Base-by-base conservation (phyloP, 768 basidiomycete genomes). In the Sporobolomyces roseus region DNA sequence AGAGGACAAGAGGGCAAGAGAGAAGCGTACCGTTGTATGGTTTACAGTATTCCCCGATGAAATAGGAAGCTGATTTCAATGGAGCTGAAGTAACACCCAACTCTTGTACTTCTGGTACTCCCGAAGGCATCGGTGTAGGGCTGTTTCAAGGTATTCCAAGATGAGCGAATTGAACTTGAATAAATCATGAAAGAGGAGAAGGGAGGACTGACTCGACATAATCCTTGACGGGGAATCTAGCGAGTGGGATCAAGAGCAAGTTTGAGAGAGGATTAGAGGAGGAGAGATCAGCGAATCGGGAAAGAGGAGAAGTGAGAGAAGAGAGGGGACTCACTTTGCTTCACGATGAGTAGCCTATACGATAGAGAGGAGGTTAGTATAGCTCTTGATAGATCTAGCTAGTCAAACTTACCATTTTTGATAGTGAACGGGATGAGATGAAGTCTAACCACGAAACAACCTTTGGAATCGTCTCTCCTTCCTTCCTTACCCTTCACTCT, bases 31-130 rank as follows among this genome's bases (percentile, higher is more conserved):
- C 94, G 81, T 94, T 98, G 81, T 86, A 94, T 65, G 92, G 90
- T 80, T 91, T 91, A 85, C 94, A 99, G 78, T 91, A 85, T 43
- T 89, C 88, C 33, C 92, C 96, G 78, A 99, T 86, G 81, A 97
- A 97, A 85, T 97, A 98, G 12, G 91, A 88, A 1, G 94, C 92
- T 74, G 89, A 90, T 82, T 98, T 97, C 76, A 98, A 82, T 2
- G 94, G 96, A 66, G 87, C 96, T 73, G 91, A 93, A 1, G 91
- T 91, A 50, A 82, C 83, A 48, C 93, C 94, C 51, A 99, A 80
- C 80, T 99, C 96, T 68, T 85, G 83, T 43, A 97, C 90, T 76
- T 85, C 86, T 38, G 93, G 92, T 29, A 87, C 75, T 21, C 72
- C 70, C 7, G 78, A 74, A 19, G 80, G 80, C 54, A 81, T 74